Percentiles rank a stretch among this genome's conserved stretches.
These are phyloP conservation scores for Penicillium nucicola DNA, from an alignment of 495 filamentous ascomycete genomes.

Conservation along the genomic window DNA sequence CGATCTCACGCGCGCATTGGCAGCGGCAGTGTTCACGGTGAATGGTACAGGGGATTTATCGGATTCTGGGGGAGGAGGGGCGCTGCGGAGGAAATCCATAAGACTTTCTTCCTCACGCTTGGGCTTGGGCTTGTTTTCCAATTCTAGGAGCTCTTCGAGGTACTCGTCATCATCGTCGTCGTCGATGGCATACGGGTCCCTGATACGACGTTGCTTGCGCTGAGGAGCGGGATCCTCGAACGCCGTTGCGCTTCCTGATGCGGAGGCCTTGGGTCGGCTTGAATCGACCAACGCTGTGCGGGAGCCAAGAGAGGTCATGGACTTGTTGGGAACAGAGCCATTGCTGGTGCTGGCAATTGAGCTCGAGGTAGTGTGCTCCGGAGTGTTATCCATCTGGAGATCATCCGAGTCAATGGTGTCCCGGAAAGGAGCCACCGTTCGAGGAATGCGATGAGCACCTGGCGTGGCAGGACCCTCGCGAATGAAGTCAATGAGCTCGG, in stretches of 20 bases:
- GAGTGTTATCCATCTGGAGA: slow-evolving; percentile 41
- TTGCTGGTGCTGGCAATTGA: slow-evolving; percentile 46
- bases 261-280: slow-evolving; percentile 18
- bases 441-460: slow-evolving; percentile 66
- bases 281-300: slow-evolving; percentile 55
- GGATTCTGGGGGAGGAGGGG: slow-evolving; percentile 72
- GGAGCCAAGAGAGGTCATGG: slow-evolving; percentile 54
- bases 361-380: slow-evolving; percentile 17
- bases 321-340: slow-evolving; percentile 41
- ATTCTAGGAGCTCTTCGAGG: slow-evolving; percentile 54
- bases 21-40: slow-evolving; percentile 21
- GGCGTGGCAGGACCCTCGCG: slow-evolving; percentile 68
- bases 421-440: slow-evolving; percentile 80
- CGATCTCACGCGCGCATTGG: slow-evolving; percentile 59
- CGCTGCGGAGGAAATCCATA: slow-evolving; percentile 82
- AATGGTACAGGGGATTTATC: slow-evolving; percentile 44
- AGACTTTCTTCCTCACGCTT: slow-evolving; percentile 63
- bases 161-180: slow-evolving; percentile 76
- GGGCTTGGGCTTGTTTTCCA: slow-evolving; percentile 33
- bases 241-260: slow-evolving; percentile 7
- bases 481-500: slow-evolving; percentile 92
- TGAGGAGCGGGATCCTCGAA: slow-evolving; percentile 31
- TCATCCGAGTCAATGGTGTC: slow-evolving; percentile 84
- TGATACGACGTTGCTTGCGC: slow-evolving; percentile 72
- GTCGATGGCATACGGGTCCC: slow-evolving; percentile 91